These are phyloP conservation scores for Cubamyces sp. DNA, from an alignment of 768 basidiomycete genomes.

Conservation along the genomic window DNA sequence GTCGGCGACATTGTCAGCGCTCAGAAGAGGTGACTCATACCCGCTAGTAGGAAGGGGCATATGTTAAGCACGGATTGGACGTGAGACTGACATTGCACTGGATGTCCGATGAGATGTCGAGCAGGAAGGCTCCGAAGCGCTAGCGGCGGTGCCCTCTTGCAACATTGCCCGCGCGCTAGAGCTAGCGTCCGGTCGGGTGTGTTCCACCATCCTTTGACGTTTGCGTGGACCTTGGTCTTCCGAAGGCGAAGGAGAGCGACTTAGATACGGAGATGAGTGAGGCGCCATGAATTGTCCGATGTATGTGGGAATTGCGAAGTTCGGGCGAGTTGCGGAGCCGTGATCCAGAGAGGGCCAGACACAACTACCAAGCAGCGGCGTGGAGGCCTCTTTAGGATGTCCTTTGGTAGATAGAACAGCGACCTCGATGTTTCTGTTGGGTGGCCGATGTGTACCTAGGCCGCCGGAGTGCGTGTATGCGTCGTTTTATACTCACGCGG, in stretches of 20 bases:
- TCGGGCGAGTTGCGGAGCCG: neutral
- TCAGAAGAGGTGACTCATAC: neutral
- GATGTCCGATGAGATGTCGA: neutral
- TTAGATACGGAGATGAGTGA: neutral
- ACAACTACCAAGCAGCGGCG: too few relatives aligned
- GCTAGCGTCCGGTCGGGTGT: neutral
- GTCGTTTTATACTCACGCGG: neutral
- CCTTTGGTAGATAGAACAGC: too few relatives aligned
- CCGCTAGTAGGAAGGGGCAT: neutral
- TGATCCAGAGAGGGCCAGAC: too few relatives aligned
- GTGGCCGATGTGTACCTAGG: too few relatives aligned
- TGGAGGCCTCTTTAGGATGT: too few relatives aligned
- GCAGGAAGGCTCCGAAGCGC: slow-evolving; percentile 5
- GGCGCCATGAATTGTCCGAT: slow-evolving; percentile 1
- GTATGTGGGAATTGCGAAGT: slow-evolving; percentile 1
- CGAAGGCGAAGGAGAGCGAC: neutral
- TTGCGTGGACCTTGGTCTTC: slow-evolving; percentile 23
- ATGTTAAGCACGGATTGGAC: neutral
- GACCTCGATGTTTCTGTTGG: too few relatives aligned
- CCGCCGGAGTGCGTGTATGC: neutral
- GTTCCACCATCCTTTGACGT: slow-evolving; percentile 21
- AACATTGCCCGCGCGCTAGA: slow-evolving; percentile 1
- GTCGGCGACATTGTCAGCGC: neutral
- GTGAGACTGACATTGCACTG: slow-evolving; percentile 3
- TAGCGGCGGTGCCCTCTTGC: neutral